These are phyloP conservation scores for Trichosporon faecale DNA, from an alignment of 1,284 basidiomycete genomes.

Conservation along the genomic window DNA sequence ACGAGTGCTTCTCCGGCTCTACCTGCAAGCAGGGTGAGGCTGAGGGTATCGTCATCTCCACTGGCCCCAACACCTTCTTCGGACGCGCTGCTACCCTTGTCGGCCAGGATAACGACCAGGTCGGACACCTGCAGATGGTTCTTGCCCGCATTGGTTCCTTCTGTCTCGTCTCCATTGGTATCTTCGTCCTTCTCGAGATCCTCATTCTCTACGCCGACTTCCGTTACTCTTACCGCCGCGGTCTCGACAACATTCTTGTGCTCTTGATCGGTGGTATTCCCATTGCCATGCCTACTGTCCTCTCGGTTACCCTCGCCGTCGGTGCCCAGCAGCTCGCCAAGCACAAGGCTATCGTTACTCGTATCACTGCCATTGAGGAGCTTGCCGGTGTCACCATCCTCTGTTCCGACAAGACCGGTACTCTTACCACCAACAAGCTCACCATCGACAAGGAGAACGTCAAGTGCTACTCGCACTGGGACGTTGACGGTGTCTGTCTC, in stretches of 20 bases:
- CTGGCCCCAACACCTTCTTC: slow-evolving; percentile 93
- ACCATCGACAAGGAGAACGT: slow-evolving; percentile 93
- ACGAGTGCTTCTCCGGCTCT: slow-evolving; percentile 96
- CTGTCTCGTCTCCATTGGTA: slow-evolving; percentile 88
- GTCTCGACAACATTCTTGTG: slow-evolving; percentile 93
- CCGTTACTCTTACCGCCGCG: slow-evolving; percentile 83
- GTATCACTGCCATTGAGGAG: slow-evolving; percentile 97
- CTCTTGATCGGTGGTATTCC: slow-evolving; percentile 98
- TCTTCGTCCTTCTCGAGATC: slow-evolving; percentile 87
- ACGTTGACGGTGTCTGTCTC: slow-evolving; percentile 83
- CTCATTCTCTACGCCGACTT: slow-evolving; percentile 82
- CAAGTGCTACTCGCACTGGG: slow-evolving; percentile 85
- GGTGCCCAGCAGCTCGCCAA: slow-evolving; percentile 97
- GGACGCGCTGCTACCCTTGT: slow-evolving; percentile 92
- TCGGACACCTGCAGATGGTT: slow-evolving; percentile 97
- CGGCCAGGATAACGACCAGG: slow-evolving; percentile 91
- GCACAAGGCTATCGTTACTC: slow-evolving; percentile 97
- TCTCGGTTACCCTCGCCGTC: slow-evolving; percentile 94
- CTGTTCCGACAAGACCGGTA: slow-evolving; percentile 97
- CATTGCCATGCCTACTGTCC: slow-evolving; percentile 95
- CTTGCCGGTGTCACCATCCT: slow-evolving; percentile 94
- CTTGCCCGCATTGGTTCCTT: slow-evolving; percentile 93
- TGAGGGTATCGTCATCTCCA: slow-evolving; percentile 94
- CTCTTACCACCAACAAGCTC: slow-evolving; percentile 97
- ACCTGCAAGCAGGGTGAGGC: slow-evolving; percentile 97